phyloP scores from a whole-genome alignment of 768 basidiomycete species.

The Xerocomellus chrysenteron region DNA sequence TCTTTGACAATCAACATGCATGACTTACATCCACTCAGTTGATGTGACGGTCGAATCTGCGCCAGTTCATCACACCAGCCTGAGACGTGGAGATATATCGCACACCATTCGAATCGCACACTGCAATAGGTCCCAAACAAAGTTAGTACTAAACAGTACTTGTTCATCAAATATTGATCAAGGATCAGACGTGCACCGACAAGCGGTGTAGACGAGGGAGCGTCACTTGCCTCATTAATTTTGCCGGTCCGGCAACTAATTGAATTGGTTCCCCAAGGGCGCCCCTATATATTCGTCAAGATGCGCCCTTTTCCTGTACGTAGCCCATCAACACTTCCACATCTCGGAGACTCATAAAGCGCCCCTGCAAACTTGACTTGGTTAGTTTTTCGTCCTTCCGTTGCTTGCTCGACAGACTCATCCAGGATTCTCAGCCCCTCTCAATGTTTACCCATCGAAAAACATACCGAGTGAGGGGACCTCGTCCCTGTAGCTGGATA shows the following conservation, averaged over 20 bases:
- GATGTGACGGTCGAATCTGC: neutral
- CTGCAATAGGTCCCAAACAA: neutral
- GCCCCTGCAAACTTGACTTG: neutral
- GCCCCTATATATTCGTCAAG: conserved; percentile 18
- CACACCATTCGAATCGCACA: neutral
- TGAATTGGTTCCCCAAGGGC: neutral
- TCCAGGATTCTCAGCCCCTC: conserved; percentile 3
- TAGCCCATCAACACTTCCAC: conserved; percentile 6
- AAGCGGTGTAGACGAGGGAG: conserved; percentile 18
- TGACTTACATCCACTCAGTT: neutral
- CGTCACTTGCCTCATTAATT: conserved; percentile 2
- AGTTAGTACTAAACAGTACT: neutral
- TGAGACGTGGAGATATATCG: conserved; percentile 7
- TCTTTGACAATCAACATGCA: neutral
- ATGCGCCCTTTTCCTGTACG: conserved; percentile 10
- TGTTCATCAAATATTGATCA: neutral
- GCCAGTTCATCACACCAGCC: neutral
- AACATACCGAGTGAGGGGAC: conserved; percentile 24
- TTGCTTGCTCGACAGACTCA: neutral
- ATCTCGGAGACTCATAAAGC: neutral
- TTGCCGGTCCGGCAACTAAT: neutral
- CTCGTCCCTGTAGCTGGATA: conserved; percentile 31
- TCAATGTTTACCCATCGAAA: conserved; percentile 6
- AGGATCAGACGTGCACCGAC: conserved; percentile 16
- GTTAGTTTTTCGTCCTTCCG: neutral